phyloP scores from a whole-genome alignment of 768 basidiomycete species.

The Tricholomella constricta region DNA sequence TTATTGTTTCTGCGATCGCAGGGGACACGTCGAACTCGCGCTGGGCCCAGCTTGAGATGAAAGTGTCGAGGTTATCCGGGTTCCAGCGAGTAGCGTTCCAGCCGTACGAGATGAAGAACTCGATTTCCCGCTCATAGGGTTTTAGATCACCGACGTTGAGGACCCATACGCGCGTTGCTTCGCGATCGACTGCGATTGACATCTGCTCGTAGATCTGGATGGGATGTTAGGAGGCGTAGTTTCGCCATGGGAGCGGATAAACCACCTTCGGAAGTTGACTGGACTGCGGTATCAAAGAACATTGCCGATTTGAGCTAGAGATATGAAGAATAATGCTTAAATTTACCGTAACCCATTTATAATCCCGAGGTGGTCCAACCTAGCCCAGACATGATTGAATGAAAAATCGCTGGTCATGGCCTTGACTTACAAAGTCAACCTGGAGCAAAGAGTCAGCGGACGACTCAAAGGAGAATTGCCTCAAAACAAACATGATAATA shows the following conservation, averaged over 20 bases:
- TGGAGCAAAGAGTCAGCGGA: conserved; percentile 23
- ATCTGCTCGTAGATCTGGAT: conserved; percentile 65
- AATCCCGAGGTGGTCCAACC: conserved; percentile 66
- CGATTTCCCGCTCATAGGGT: conserved; percentile 69
- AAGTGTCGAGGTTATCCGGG: conserved; percentile 51
- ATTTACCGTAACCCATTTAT: conserved; percentile 69
- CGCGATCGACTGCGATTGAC: conserved; percentile 60
- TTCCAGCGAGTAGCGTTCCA: conserved; percentile 63
- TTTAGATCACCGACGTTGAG: conserved; percentile 79
- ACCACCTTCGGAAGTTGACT: conserved; percentile 56
- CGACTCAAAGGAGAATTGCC: too few species aligned
- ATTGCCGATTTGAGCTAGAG: too few species aligned
- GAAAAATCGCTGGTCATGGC: background rate
- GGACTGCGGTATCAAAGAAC: conserved; percentile 31
- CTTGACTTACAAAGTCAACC: conserved; percentile 46
- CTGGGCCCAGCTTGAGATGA: conserved; percentile 59
- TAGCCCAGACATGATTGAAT: too few species aligned
- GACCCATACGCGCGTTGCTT: conserved; percentile 65
- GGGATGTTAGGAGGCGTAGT: background rate
- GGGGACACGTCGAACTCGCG: conserved; percentile 59
- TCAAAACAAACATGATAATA: conserved; percentile 78
- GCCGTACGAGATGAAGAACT: conserved; percentile 66
- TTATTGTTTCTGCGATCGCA: conserved; percentile 42
- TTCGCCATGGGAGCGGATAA: too few species aligned
- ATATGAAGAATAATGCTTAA: background rate